Percentiles rank a stretch among this genome's conserved stretches.
phyloP scores from a whole-genome alignment of 2,329 filamentous ascomycete species.

The Trichoderma breve region DNA sequence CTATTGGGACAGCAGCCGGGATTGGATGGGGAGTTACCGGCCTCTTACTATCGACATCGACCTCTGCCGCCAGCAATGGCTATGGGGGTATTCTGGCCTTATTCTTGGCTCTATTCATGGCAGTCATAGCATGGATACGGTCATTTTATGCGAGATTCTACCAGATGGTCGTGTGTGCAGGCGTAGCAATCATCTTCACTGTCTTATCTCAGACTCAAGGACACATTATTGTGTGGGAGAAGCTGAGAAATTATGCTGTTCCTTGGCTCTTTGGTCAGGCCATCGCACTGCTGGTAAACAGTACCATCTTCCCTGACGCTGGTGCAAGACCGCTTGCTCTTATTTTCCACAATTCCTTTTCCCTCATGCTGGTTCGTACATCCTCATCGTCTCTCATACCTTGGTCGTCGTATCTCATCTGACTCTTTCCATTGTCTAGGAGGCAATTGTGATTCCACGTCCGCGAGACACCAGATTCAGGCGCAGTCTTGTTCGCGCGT shows the following conservation, averaged over 20 bases:
- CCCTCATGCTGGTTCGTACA: conserved; percentile 43
- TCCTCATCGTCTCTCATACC: too few species aligned
- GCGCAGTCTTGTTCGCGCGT: conserved; percentile 48
- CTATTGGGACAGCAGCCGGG: conserved; percentile 52
- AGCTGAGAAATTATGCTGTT: conserved; percentile 51
- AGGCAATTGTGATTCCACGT: conserved; percentile 34
- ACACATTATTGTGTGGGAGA: conserved; percentile 45
- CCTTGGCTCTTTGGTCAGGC: conserved; percentile 57
- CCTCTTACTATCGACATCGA: conserved; percentile 53
- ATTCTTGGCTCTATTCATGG: conserved; percentile 55
- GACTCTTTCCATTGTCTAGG: conserved; percentile 20
- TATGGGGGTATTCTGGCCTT: conserved; percentile 55
- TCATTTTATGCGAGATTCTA: conserved; percentile 57
- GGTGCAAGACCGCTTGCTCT: conserved; percentile 52
- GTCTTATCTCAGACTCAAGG: conserved; percentile 50
- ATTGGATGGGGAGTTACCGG: conserved; percentile 56
- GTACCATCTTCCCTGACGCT: conserved; percentile 52
- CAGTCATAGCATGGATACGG: conserved; percentile 50
- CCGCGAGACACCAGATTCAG: conserved; percentile 35
- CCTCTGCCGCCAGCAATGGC: conserved; percentile 43
- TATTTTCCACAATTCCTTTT: conserved; percentile 47
- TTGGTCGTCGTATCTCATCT: not conserved
- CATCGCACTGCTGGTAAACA: conserved; percentile 49
- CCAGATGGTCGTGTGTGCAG: conserved; percentile 53
- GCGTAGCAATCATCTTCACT: conserved; percentile 54